Evolutionary conservation across 1,284 basidiomycete species (phyloP), one percentile per base, ranked within the genome.

Genomic region (Moesziomyces aphidis): DNA sequence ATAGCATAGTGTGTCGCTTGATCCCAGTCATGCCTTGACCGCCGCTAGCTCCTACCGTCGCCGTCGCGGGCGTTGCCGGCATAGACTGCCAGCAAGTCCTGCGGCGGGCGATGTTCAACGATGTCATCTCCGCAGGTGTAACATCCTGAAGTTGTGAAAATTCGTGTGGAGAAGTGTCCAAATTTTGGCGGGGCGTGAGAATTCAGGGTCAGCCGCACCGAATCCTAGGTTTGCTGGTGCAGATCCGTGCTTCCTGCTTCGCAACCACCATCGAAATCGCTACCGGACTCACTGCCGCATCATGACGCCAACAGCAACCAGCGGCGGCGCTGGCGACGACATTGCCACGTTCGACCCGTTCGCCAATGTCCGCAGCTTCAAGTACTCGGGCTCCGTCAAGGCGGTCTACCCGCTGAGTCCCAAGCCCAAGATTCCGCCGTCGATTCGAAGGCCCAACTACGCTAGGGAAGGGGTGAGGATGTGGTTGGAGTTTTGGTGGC

Each of bases 381-480:
- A 70, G 54, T 83, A 83, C 64, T 60, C 81, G 23, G 79, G 82
- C 10, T 50, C 73, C 1, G 58, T 83, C 51, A 73, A 72, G 45
- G 78, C 83, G 10, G 63, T 63, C 24, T 84, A 84, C 60, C 83
- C 83, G 24, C 67, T 84, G 56, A 73, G 74, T 42, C 76, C 79
- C 19, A 82, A 78, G 62, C 54, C 76, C 50, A 74, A 73, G 65
- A 73, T 84, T 49, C 83, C 83, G 11, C 58, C 75, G n/a, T 54
- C 67, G 46, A 82, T 84, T 56, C 66, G 73, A 55, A 68, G 74
- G 48, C 83, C 83, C 42, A 83, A 84, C 59, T 84, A 84, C 70
- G 81, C 81, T 19, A 76, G 81, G 52, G 82, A 84, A 77, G 77
- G 76, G 69, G 81, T 84, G 76, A 70, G 82, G 45, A 63, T 60